Evolutionary conservation across 2,329 filamentous ascomycete species (phyloP), one percentile per base, ranked within the genome.

Genomic region (Didymella pomorum): DNA sequence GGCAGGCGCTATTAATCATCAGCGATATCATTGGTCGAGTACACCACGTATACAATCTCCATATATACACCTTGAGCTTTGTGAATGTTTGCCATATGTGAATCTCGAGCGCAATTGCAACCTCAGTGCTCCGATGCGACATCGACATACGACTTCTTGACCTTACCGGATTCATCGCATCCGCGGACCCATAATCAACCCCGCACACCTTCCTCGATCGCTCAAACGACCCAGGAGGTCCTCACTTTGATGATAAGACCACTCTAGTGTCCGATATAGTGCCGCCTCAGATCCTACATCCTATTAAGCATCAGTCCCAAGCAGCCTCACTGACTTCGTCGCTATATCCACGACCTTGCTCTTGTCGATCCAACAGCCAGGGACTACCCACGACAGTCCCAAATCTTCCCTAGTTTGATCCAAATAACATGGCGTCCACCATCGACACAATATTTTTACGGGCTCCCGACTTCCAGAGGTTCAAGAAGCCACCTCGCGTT

Each of bases 401-500:
- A 23, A 41, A 23, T 11, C 3, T 14, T 21, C 37, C 20, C 23
- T 3, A 14, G 11, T 21, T 14, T 23, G 2, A 8, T 3, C 12
- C 11, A 43, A 2, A 7, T 14, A 46, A 10, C 10, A 57, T 57
- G 54, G 41, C 48, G 8, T 42, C 42, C 10, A 47, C 41, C 18
- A 48, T 57, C 9, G 42, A 28, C 26, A 46, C 53, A 25, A 41
- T 39, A 28, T 58, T 67, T 43, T 63, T 69, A 37, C 58, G 58
- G 39, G 58, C 70, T 12, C 55, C 64, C 2, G 48, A 48, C 3
- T 68, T 64, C 21, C 56, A 69, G 16, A 58, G 33, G 4, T 76
- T 76, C 58, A 23, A 47, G 6, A 58, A 20, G 0, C 70, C 71
- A 3, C 73, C 73, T 0, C 70, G 68, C 23, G 56, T 79, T 47